Percentiles rank a stretch among this genome's conserved stretches.
Conservation (phyloP, 2,329 filamentous ascomycete species). For the Colletotrichum neosansevieriae region DNA sequence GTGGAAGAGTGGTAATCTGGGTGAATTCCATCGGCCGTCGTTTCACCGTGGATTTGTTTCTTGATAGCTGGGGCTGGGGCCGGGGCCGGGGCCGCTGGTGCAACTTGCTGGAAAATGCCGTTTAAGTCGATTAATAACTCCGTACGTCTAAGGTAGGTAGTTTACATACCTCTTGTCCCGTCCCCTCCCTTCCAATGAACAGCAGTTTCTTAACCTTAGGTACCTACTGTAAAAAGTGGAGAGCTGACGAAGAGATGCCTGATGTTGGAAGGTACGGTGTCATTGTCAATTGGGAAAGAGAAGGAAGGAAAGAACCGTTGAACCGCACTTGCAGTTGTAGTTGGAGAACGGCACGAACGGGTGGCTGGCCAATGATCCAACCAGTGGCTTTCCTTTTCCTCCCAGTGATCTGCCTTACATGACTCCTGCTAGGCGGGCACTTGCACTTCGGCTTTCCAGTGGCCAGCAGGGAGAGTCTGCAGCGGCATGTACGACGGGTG, state of each 20-base stretch:
- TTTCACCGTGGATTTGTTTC: slow-evolving; percentile 35
- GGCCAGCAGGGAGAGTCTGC: slow-evolving; percentile 10
- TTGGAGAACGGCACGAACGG: too few species aligned
- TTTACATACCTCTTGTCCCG: too few species aligned
- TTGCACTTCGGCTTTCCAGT: neutral
- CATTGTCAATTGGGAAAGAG: neutral
- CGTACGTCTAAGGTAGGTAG: too few species aligned
- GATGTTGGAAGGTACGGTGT: slow-evolving; percentile 1
- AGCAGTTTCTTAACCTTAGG: neutral
- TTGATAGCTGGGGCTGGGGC: neutral
- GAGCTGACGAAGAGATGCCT: slow-evolving; percentile 25
- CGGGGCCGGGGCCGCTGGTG: neutral
- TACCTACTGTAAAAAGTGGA: slow-evolving; percentile 19
- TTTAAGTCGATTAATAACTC: neutral
- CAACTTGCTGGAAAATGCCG: neutral
- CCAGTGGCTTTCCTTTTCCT: slow-evolving; percentile 17
- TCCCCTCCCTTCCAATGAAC: too few species aligned
- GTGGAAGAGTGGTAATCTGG: slow-evolving; percentile 6
- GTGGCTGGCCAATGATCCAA: neutral
- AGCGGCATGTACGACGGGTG: slow-evolving; percentile 2
- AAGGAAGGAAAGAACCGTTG: neutral
- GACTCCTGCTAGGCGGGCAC: slow-evolving; percentile 9
- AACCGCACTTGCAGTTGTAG: neutral
- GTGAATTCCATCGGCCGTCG: slow-evolving; percentile 14
- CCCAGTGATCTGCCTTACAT: slow-evolving; percentile 34